Evolutionary conservation across 2,329 filamentous ascomycete genomes (phyloP), one percentile per base, ranked within the genome.

Genomic region (Diaporthe velutina): DNA sequence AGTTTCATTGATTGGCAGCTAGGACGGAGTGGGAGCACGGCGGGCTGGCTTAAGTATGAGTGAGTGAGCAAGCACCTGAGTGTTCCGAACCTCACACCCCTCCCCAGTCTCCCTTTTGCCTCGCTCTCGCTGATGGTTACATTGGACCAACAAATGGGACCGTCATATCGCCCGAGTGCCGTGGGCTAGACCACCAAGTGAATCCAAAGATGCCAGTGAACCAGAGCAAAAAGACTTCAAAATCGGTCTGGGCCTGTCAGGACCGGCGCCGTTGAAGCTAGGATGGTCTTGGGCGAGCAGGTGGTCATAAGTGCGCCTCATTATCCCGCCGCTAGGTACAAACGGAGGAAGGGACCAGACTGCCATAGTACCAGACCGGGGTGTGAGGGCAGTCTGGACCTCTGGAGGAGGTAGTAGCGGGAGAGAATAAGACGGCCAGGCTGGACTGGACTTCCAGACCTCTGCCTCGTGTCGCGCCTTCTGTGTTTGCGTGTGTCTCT

Each of bases 261-360:
- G 70, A 57, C 70, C 54, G 64, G 64, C 64, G 70, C 70, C 70
- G 70, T 70, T 55, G 71, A 40, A 55, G 50, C 71, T 73, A 67
- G 48, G 33, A 58, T 9, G 61, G 28, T 73, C 38, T 73, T 28
- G 58, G 71, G 42, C 48, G 17, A 22, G 58, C 22, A 42, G 22
- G 40, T 60, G 38, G 45, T 45, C 68, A 60, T 48, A 42, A 48
- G 67, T n/a, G 25, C 48, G 35, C 35, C 38, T 58, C 50, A 25
- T 45, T 19, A 13, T 50, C n/a, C 35, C 40, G 60, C 48, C 48
- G 38, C 54, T 68, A 67, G 45, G 45, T 30, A 67, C 45, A 19
- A 25, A 67, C 64, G 30, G 45, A 52, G 45, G 33, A 67, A n/a
- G 58, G 58, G 38, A 61, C 58, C 38, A 42, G 58, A 30, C 4